phyloP scores from a whole-genome alignment of 2,329 filamentous ascomycete species.

The Boeremia exigua region DNA sequence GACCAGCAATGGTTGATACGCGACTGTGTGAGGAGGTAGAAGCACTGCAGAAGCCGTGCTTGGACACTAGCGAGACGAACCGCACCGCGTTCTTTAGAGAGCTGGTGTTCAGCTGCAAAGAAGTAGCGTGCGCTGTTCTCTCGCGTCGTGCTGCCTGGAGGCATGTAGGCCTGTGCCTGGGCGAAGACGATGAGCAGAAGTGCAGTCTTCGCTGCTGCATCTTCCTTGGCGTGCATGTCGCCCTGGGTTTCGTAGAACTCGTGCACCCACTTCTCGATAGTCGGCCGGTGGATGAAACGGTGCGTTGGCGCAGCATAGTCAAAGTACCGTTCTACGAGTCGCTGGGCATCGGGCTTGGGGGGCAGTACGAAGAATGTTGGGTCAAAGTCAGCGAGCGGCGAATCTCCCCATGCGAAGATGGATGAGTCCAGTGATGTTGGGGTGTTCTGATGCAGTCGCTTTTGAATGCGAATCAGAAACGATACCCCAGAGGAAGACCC shows the following conservation, averaged over 20 bases:
- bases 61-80: slow-evolving; percentile 64
- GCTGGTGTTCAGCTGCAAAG: slow-evolving; percentile 51
- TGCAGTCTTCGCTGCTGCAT: slow-evolving; percentile 53
- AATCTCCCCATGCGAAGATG: slow-evolving; percentile 60
- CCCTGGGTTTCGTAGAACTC: slow-evolving; percentile 56
- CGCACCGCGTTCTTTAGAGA: slow-evolving; percentile 59
- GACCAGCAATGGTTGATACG: slow-evolving; percentile 68
- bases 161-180: slow-evolving; percentile 55
- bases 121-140: slow-evolving; percentile 52
- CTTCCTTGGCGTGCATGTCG: slow-evolving; percentile 49
- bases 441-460: slow-evolving; percentile 53
- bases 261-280: slow-evolving; percentile 54
- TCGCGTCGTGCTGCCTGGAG: slow-evolving; percentile 31
- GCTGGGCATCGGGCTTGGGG: slow-evolving; percentile 50
- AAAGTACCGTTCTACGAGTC: slow-evolving; percentile 62
- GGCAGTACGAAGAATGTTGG: slow-evolving; percentile 53
- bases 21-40: slow-evolving; percentile 65
- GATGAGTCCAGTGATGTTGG: slow-evolving; percentile 47
- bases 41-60: slow-evolving; percentile 62
- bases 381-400: slow-evolving; percentile 55
- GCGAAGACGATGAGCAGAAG: slow-evolving; percentile 62
- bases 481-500: slow-evolving; percentile 57
- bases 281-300: slow-evolving; percentile 62
- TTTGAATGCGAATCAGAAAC: slow-evolving; percentile 59
- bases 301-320: slow-evolving; percentile 67